phyloP scores from a whole-genome alignment of 805 yeast genomes.

The Zygoascus bituminiphila region DNA sequence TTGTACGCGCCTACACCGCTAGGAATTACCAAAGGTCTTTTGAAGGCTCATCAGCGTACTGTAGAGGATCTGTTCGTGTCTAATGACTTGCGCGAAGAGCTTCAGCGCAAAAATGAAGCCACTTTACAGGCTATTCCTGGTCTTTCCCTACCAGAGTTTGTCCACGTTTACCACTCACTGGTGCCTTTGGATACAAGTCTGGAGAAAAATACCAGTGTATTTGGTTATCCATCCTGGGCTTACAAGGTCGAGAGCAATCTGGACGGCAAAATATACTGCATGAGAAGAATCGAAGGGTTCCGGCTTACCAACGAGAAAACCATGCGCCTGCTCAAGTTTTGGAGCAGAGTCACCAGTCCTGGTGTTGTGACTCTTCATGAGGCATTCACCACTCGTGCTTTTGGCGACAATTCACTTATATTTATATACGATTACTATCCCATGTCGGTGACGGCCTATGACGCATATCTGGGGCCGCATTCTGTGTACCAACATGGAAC shows the following conservation, averaged over 20 bases:
- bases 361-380: conserved; percentile 57
- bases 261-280: conserved; percentile 70
- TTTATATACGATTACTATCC: conserved; percentile 85
- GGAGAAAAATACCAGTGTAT: conserved; percentile 32
- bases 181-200: conserved; percentile 63
- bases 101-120: conserved; percentile 72
- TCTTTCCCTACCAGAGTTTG: conserved; percentile 59
- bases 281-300: conserved; percentile 63
- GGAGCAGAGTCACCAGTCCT: conserved; percentile 50
- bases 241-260: conserved; percentile 73
- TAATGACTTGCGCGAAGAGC: conserved; percentile 57
- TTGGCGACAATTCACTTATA: conserved; percentile 70
- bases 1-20: conserved; percentile 83
- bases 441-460: conserved; percentile 58
- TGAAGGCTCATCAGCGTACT: conserved; percentile 64
- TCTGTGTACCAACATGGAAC: conserved; percentile 28
- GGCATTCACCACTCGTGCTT: conserved; percentile 79
- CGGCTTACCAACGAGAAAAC: conserved; percentile 49
- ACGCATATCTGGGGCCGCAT: conserved; percentile 50
- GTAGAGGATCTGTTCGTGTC: conserved; percentile 65
- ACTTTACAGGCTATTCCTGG: conserved; percentile 59
- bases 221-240: conserved; percentile 51
- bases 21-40: conserved; percentile 38
- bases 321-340: conserved; percentile 51
- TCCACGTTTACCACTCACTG: conserved; percentile 76